Percentiles rank a stretch among this genome's conserved stretches.
phyloP scores from a whole-genome alignment of 2,329 filamentous ascomycete genomes.

The Alternaria burnsii region DNA sequence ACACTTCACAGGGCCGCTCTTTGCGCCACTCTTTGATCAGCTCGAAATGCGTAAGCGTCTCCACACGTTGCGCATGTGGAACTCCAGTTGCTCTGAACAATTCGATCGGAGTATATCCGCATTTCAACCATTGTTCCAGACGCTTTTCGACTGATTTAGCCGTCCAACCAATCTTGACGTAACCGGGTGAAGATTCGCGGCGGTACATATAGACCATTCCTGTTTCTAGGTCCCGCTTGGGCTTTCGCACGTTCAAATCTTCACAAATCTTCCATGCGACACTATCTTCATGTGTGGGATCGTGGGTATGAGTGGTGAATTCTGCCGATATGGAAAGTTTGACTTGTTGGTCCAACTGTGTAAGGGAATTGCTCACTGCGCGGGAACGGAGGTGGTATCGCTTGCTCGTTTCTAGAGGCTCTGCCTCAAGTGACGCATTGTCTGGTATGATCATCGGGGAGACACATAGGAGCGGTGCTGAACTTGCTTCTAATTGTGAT shows the following conservation, averaged over 20 bases:
- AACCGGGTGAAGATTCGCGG: background rate
- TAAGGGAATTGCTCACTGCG: background rate
- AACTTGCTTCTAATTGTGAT: background rate
- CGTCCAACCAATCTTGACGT: background rate
- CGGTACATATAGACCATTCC: background rate
- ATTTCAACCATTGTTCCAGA: background rate
- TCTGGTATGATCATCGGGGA: too few species aligned
- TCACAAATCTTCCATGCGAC: background rate
- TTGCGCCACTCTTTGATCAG: slow-evolving; percentile 20
- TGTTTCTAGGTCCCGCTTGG: background rate
- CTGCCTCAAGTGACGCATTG: too few species aligned
- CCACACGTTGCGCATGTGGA: slow-evolving; percentile 18
- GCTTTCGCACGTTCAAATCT: background rate
- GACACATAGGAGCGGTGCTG: background rate
- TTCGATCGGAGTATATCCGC: slow-evolving; percentile 6
- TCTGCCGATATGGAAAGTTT: background rate
- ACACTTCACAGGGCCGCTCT: slow-evolving; percentile 6
- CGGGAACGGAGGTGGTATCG: background rate
- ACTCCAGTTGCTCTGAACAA: slow-evolving; percentile 8
- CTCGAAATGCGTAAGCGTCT: slow-evolving; percentile 22
- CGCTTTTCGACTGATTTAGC: background rate
- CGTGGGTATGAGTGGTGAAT: background rate
- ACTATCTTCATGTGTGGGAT: background rate
- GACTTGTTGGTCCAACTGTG: background rate
- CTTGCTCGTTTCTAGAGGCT: too few species aligned